A percentile compares a stretch with the other conserved stretches of the same genome.
phyloP scores from a whole-genome alignment of 352 stramenopile species.

The Phytophthora syringae region DNA sequence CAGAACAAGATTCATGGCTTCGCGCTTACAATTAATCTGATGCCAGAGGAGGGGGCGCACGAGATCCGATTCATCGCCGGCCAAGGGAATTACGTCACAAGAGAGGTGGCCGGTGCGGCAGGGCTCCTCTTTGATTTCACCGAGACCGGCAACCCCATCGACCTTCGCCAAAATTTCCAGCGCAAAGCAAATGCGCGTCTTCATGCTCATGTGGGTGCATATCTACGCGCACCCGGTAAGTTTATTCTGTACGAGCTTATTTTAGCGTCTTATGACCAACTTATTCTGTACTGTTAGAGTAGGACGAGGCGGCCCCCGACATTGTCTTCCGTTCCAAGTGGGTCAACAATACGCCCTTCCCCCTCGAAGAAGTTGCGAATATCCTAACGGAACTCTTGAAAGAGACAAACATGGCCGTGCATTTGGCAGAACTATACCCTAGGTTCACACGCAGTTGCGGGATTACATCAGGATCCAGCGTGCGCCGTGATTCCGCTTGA shows the following conservation, averaged over 20 bases:
- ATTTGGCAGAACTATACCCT: background rate
- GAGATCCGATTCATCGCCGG: slow-evolving; percentile 4
- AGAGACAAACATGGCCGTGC: slow-evolving; percentile 2
- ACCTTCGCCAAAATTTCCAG: slow-evolving; percentile 16
- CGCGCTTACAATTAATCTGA: background rate
- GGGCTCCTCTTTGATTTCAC: slow-evolving; percentile 2
- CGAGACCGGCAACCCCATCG: slow-evolving; percentile 10
- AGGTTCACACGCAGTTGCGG: slow-evolving; percentile 13
- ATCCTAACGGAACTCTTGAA: slow-evolving; percentile 12
- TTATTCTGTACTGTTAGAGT: slow-evolving; percentile 13
- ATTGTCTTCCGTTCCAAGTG: slow-evolving; percentile 17
- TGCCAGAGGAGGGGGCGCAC: background rate
- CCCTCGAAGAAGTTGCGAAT: slow-evolving; percentile 12
- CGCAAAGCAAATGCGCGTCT: slow-evolving; percentile 3
- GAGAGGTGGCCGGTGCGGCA: background rate
- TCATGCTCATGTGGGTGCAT: slow-evolving; percentile 3
- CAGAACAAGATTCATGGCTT: slow-evolving; percentile 8
- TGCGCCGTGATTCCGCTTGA: background rate
- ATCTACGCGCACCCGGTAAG: slow-evolving; percentile 2
- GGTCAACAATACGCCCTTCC: slow-evolving; percentile 10
- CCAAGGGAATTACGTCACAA: background rate
- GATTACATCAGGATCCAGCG: slow-evolving; percentile 12
- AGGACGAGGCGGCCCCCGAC: slow-evolving; percentile 3
- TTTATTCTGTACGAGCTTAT: slow-evolving; percentile 4
- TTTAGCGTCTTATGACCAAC: background rate